Conservation (phyloP, 2,329 filamentous ascomycete species). For the Sarocladium strictum region DNA sequence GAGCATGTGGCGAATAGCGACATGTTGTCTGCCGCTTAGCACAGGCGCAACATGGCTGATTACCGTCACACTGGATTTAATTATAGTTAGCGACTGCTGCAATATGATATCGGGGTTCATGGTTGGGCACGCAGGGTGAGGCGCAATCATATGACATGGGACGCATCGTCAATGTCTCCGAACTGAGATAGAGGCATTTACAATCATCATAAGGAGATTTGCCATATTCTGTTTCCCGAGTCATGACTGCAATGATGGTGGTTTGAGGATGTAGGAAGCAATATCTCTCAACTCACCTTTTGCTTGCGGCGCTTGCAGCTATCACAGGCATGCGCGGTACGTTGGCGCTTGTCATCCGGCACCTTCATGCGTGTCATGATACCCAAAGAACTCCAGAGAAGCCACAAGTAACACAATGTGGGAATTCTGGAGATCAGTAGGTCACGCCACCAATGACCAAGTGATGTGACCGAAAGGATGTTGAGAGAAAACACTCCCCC, state of each 20-base stretch:
- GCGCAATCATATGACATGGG: no score
- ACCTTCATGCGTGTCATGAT: conserved; percentile 49
- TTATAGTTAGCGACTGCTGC: neutral
- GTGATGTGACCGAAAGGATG: neutral
- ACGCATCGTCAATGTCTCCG: no score
- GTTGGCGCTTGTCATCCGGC: conserved; percentile 53
- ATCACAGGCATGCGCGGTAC: conserved; percentile 58
- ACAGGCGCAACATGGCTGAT: neutral
- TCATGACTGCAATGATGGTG: no score
- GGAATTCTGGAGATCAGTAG: neutral
- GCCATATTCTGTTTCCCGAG: no score
- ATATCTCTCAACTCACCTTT: conserved; percentile 42
- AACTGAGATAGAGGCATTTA: no score
- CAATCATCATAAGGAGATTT: no score
- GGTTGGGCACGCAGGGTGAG: no score
- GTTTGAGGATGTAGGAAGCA: no score
- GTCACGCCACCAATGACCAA: neutral
- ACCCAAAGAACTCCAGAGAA: conserved; percentile 12
- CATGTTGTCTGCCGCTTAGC: neutral
- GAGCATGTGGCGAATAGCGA: neutral
- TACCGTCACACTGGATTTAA: conserved; percentile 12
- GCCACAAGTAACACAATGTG: neutral
- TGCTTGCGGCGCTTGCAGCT: conserved; percentile 62
- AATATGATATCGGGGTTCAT: no score
- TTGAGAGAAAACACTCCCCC: neutral